Conservation (phyloP, 345 rosid genomes). For the Stellera chamaejasme region DNA sequence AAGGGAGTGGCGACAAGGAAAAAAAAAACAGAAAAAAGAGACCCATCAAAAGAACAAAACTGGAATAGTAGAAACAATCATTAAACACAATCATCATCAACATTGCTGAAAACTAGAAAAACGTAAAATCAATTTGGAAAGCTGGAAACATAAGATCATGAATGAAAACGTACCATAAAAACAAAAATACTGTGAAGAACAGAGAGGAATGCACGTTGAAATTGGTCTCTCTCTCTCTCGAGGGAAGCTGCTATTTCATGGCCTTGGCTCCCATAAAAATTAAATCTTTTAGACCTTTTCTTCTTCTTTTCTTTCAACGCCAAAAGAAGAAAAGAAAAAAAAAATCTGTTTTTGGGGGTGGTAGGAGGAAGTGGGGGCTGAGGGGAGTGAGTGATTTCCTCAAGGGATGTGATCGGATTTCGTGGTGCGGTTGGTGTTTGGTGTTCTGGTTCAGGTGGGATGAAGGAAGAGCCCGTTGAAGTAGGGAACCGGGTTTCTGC, state of each 20-base stretch:
- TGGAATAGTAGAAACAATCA: too few relatives aligned
- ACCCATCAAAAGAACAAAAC: background rate
- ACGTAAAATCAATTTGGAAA: background rate
- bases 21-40: background rate
- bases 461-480: slow-evolving; percentile 8
- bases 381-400: background rate
- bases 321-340: background rate
- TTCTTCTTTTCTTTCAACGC: background rate
- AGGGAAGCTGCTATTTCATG: slow-evolving; percentile 3
- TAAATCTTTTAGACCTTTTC: background rate
- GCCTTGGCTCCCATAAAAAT: background rate
- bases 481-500: slow-evolving; percentile 7
- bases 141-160: background rate
- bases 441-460: too few relatives aligned
- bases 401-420: too few relatives aligned
- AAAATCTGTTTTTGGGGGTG: background rate
- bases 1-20: background rate
- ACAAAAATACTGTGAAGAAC: background rate
- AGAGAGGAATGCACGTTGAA: slow-evolving; percentile 16
- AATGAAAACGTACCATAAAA: background rate
- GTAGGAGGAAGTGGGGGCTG: slow-evolving; percentile 2
- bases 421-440: too few relatives aligned
- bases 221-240: background rate
- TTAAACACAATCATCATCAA: slow-evolving; percentile 2
- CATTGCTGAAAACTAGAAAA: background rate